Evolutionary conservation across 2,329 filamentous ascomycete species (phyloP), one percentile per base, ranked within the genome.

Genomic region (Scleromitrula shiraiana): DNA sequence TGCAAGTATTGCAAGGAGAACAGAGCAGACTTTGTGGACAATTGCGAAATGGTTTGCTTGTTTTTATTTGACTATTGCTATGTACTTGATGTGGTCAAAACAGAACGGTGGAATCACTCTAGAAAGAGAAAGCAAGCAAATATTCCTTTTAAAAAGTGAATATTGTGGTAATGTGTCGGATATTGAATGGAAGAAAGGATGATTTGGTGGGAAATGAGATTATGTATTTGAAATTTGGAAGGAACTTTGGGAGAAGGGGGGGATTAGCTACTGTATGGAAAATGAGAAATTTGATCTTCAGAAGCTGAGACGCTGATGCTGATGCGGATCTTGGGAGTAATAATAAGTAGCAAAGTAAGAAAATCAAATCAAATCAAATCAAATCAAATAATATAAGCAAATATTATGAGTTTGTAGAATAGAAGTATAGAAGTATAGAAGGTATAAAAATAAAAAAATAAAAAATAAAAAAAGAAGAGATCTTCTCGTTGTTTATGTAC

Each of bases 11-110:
- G 54, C 56, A 45, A 56, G 51, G 58, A 56, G 53, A 59, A 59
- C 54, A 53, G 53, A 58, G 59, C 59, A 61, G 59, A 62, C 58
- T 62, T 57, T 57, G 54, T 42, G 50, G 51, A 60, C 54, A 61
- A 49, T 44, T 56, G 53, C 53, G 55, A 57, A 52, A 56, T 39
- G 35, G 42, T 49, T 57, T 57, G 56, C 54, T 61, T 57, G 55
- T 66, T 70, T 70, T 66, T 73, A 71, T 70, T 73, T 73, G 65
- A 69, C 68, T 73, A 72, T n/a, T 67, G 66, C 69, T 72, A 63
- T 67, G 62, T 71, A 72, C 64, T 67, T 67, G 61, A 58, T 50
- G 53, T 54, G n/a, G n/a, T n/a, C n/a, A n/a, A n/a, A n/a, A n/a
- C n/a, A n/a, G n/a, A 64, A 50, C 49, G 40, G 43, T 49, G 37